phyloP scores from a whole-genome alignment of 805 yeast species.

The Lipomyces yamanashiensis region DNA sequence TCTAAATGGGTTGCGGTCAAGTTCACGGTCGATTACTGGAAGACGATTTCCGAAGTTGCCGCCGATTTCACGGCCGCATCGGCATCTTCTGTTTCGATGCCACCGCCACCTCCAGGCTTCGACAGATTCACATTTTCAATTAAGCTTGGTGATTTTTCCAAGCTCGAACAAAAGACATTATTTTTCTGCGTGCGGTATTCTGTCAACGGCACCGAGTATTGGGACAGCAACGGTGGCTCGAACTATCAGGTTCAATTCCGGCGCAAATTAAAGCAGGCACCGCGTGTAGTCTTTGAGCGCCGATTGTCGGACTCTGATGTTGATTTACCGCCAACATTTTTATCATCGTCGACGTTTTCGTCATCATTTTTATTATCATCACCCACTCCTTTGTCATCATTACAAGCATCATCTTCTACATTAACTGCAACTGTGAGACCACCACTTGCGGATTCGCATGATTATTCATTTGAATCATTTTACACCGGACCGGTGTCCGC shows the following conservation, averaged over 20 bases:
- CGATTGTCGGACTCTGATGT: constrained; percentile 24
- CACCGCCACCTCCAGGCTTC: constrained; percentile 40
- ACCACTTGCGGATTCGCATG: constrained; percentile 25
- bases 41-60: constrained; percentile 68
- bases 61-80: constrained; percentile 57
- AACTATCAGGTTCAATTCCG: constrained; percentile 63
- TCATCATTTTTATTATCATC: not conserved
- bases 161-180: constrained; percentile 44
- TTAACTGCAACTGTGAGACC: constrained; percentile 9
- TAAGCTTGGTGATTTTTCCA: constrained; percentile 46
- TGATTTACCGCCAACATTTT: constrained; percentile 15
- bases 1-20: constrained; percentile 69
- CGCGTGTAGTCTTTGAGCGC: constrained; percentile 12
- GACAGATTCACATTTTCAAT: constrained; percentile 76
- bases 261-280: constrained; percentile 11
- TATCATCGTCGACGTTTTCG: not conserved
- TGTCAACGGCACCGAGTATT: constrained; percentile 57
- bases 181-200: constrained; percentile 64
- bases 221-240: constrained; percentile 73
- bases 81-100: constrained; percentile 43
- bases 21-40: constrained; percentile 82
- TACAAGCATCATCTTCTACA: too few species aligned
- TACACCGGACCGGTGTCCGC: constrained; percentile 18
- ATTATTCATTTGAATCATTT: constrained; percentile 31
- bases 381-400: too few species aligned